Evolutionary conservation across 1,284 basidiomycete species (phyloP), one percentile per base, ranked within the genome.

Genomic region (Microbotryum intermedium): DNA sequence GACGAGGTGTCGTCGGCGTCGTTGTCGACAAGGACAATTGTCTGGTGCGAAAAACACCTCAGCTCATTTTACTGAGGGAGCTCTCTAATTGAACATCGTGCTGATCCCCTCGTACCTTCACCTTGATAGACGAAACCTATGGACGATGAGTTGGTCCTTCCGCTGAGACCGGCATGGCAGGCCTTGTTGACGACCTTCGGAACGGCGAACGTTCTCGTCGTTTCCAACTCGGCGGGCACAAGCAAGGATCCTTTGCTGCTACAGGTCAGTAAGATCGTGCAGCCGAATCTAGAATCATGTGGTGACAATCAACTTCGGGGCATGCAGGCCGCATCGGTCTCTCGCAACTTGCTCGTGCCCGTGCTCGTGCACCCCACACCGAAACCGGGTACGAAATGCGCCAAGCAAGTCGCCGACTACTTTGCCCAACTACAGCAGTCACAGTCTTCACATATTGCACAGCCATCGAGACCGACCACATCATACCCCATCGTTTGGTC

Each of bases 1-100:
- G 79, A 58, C 83, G 84, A 20, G 92, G 93, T 2, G 92, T 90
- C 70, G 83, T 85, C 50, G 91, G 87, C 39, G 86, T 88, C 13
- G 85, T 98, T 0, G 87, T 97, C 68, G 94, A 97, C 81, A 97
- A 97, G 77, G 94, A 98, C 74, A 97, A 98, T 69, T 97, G 94
- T 72, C 75, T 97, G 68, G 91, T 90, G 70, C 43, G 84, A 76
- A 23, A 21, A 25, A 5, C 8, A 4, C 42, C 6, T 28, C 5
- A 6, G 20, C 34, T 21, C 26, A 10, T 4, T 25, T 44, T 13
- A 13, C 20, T 47, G 6, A n/a, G 9, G 13, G 29, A n/a, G 2
- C 30, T 6, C 42, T 39, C 18, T 9, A 16, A 18, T 13, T 25
- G 42, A 53, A 13, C 1, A 10, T 5, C 13, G 46, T 26, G 1